A percentile compares a stretch with the other conserved stretches of the same genome.
phyloP scores from a whole-genome alignment of 495 filamentous ascomycete genomes.

The Cenococcum geophilum region DNA sequence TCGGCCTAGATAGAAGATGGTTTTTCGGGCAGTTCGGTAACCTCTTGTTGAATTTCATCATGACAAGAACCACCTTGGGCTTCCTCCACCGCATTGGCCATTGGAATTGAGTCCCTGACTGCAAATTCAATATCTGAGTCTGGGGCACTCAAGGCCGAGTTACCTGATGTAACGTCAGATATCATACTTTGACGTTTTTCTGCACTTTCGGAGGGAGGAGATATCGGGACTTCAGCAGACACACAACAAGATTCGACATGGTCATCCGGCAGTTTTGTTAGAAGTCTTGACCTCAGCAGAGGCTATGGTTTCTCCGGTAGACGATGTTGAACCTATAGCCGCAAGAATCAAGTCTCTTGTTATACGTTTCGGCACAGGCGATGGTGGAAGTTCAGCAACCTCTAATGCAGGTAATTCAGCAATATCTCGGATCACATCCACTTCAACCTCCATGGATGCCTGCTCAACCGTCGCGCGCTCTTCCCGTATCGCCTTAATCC shows the following conservation, averaged over 20 bases:
- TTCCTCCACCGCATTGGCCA: conserved; percentile 5
- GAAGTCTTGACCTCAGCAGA: not conserved
- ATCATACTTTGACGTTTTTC: conserved; percentile 12
- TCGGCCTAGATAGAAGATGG: conserved; percentile 5
- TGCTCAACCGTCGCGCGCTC: conserved; percentile 15
- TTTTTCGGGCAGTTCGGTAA: not conserved
- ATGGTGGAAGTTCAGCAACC: conserved; percentile 26
- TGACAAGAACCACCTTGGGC: not conserved
- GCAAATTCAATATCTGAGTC: conserved; percentile 27
- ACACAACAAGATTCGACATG: not conserved
- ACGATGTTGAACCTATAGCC: conserved; percentile 22
- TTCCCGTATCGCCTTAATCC: conserved; percentile 26
- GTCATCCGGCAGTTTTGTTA: not conserved
- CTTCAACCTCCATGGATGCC: conserved; percentile 9
- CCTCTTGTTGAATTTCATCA: not conserved
- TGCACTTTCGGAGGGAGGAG: not conserved
- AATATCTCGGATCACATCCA: conserved; percentile 13
- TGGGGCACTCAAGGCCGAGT: conserved; percentile 5
- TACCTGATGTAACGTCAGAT: conserved; percentile 12
- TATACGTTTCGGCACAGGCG: conserved; percentile 31
- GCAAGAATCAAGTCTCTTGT: conserved; percentile 36
- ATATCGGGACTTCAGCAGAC: not conserved
- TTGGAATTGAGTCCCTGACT: conserved; percentile 20
- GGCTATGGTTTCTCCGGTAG: conserved; percentile 11
- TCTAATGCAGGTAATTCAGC: conserved; percentile 32